Percentiles rank a stretch among this genome's conserved stretches.
Evolutionary conservation across 441 rosid species (phyloP).

Genomic region (Adansonia madagascariensis): DNA sequence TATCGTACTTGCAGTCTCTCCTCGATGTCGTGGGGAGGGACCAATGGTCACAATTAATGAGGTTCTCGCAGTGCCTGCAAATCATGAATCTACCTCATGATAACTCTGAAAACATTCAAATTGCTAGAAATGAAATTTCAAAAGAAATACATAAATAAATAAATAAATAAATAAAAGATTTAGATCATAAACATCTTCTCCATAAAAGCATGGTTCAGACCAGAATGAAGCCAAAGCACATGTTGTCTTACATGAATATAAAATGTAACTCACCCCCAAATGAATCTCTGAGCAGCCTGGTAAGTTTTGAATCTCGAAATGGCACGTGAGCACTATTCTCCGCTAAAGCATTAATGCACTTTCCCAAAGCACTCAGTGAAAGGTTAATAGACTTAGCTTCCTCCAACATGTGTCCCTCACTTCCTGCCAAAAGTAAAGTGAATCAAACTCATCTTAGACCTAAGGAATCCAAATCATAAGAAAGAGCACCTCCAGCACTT

Average conservation of each 20-base stretch:
- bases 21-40: slow-evolving; percentile 98
- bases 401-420: slow-evolving; percentile 98
- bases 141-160: background rate
- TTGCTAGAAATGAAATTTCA: background rate
- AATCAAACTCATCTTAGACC: slow-evolving; percentile 24
- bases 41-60: slow-evolving; percentile 95
- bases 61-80: slow-evolving; percentile 94
- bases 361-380: slow-evolving; percentile 95
- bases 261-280: slow-evolving; percentile 82
- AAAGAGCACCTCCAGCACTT: background rate
- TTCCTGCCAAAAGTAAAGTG: slow-evolving; percentile 62
- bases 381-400: slow-evolving; percentile 99
- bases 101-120: slow-evolving; percentile 8
- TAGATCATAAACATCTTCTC: slow-evolving; percentile 10
- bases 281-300: slow-evolving; percentile 92
- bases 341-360: slow-evolving; percentile 98
- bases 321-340: slow-evolving; percentile 97
- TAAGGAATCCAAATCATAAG: slow-evolving; percentile 4
- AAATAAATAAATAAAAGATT: background rate
- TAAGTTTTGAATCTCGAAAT: slow-evolving; percentile 96
- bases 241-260: slow-evolving; percentile 16
- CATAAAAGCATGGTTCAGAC: slow-evolving; percentile 15
- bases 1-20: slow-evolving; percentile 97
- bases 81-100: slow-evolving; percentile 19
- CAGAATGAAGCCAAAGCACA: slow-evolving; percentile 14